Conservation (phyloP, 495 filamentous ascomycete genomes). For the Paragyromitra xinjiangensis region DNA sequence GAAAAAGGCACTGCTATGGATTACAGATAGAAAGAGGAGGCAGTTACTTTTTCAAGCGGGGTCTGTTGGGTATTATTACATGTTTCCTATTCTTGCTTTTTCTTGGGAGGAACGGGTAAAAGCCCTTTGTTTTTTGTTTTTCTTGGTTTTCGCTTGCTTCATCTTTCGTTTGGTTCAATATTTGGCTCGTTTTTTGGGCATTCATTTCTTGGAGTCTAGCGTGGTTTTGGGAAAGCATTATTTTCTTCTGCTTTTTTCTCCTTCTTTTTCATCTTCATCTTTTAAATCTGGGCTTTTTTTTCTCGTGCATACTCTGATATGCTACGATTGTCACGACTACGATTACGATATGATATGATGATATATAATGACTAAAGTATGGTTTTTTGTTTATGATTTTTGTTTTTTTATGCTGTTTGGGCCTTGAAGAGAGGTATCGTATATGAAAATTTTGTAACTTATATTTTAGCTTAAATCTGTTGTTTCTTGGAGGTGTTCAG, state of each 20-base stretch:
- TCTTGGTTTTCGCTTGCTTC: constrained; percentile 22
- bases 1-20: constrained; percentile 37
- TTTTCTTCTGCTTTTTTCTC: constrained; percentile 37
- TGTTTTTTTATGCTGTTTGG: constrained; percentile 35
- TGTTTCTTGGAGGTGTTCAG: constrained; percentile 11
- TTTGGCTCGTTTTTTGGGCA: constrained; percentile 45
- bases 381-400: constrained; percentile 27
- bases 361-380: constrained; percentile 52
- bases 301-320: constrained; percentile 36
- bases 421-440: constrained; percentile 11
- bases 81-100: constrained; percentile 36
- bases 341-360: constrained; percentile 48
- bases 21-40: constrained; percentile 43
- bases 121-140: constrained; percentile 41
- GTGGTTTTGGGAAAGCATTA: constrained; percentile 50
- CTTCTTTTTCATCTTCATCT: constrained; percentile 31
- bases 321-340: constrained; percentile 30
- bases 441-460: not conserved
- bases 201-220: constrained; percentile 50
- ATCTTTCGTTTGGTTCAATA: constrained; percentile 41
- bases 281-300: constrained; percentile 34
- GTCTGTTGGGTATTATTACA: constrained; percentile 47
- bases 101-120: constrained; percentile 45
- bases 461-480: constrained; percentile 4
- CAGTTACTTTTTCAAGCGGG: constrained; percentile 26